Conservation (phyloP, 169 alveolate species). For the Plasmodium knowlesi region DNA sequence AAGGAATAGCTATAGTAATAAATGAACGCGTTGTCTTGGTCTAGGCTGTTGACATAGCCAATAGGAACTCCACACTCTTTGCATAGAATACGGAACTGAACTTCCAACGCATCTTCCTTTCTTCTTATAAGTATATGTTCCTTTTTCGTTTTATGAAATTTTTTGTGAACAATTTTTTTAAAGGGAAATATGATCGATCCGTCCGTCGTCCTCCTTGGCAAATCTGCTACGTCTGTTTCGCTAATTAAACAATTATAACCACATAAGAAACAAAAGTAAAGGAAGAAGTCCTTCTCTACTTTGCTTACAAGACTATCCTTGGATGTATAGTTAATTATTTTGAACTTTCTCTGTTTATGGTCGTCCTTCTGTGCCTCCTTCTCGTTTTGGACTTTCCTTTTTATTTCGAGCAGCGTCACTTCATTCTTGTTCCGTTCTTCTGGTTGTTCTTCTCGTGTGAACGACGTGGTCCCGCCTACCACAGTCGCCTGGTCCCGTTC, state of each 20-base stretch:
- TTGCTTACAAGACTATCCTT: conserved; percentile 58
- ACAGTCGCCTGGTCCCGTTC: not conserved
- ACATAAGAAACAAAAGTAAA: conserved; percentile 73
- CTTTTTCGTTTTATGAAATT: conserved; percentile 57
- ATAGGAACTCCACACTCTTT: conserved; percentile 71
- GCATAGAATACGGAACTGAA: conserved; percentile 57
- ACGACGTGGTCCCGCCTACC: not conserved
- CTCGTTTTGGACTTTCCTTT: conserved; percentile 72
- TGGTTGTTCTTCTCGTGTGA: not conserved
- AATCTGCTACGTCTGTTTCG: conserved; percentile 46
- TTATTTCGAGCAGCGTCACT: conserved; percentile 61
- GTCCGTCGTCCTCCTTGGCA: conserved; percentile 64
- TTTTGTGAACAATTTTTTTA: conserved; percentile 39
- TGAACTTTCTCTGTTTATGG: conserved; percentile 45
- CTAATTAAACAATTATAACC: conserved; percentile 71
- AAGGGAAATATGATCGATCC: conserved; percentile 58
- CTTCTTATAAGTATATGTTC: conserved; percentile 43
- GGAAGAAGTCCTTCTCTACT: conserved; percentile 56
- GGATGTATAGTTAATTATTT: conserved; percentile 63
- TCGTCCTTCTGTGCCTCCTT: conserved; percentile 61
- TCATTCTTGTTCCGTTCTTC: not conserved
- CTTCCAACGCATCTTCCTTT: conserved; percentile 20
- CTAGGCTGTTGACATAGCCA: conserved; percentile 40
- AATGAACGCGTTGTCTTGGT: conserved; percentile 15
- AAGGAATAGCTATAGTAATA: conserved; percentile 69